Percentiles rank a stretch among this genome's conserved stretches.
These are phyloP conservation scores for Dorcoceras hygrometricum DNA, from an alignment of 257 asterid species.

Conservation along the genomic window DNA sequence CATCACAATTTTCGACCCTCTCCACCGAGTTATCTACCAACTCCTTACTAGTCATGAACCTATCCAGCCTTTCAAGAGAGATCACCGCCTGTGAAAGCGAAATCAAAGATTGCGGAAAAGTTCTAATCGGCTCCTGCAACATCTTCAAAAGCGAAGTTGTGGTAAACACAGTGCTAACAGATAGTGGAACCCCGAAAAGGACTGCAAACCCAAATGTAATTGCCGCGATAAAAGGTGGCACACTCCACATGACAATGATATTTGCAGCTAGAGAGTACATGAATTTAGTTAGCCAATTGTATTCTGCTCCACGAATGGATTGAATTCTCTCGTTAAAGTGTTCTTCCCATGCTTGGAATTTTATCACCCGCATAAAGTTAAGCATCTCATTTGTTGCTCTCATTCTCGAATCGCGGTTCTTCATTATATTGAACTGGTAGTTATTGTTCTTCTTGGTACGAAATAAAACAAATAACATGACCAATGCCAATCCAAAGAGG, in stretches of 20 bases:
- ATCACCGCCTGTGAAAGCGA: constrained; percentile 86
- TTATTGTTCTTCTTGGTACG: constrained; percentile 56
- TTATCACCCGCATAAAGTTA: constrained; percentile 82
- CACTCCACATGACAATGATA: constrained; percentile 71
- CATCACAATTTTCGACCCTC: constrained; percentile 55
- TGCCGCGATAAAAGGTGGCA: constrained; percentile 66
- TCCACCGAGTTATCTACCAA: constrained; percentile 62
- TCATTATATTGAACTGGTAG: constrained; percentile 72
- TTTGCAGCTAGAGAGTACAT: constrained; percentile 62
- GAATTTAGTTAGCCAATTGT: constrained; percentile 66
- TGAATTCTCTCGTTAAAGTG: constrained; percentile 75
- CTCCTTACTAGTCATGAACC: constrained; percentile 77
- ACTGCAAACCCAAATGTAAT: constrained; percentile 72
- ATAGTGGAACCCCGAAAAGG: constrained; percentile 58
- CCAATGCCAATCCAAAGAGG: constrained; percentile 38
- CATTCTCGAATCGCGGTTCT: constrained; percentile 80
- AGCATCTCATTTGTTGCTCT: constrained; percentile 93
- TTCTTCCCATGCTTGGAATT: constrained; percentile 98
- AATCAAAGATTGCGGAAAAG: constrained; percentile 92
- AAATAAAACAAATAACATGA: constrained; percentile 49
- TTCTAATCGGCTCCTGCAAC: constrained; percentile 84
- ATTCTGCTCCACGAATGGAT: constrained; percentile 63
- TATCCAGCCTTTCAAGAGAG: constrained; percentile 78
- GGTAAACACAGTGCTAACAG: constrained; percentile 79
- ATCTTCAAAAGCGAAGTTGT: constrained; percentile 68